Percentiles rank a stretch among this genome's conserved stretches.
phyloP scores from a whole-genome alignment of 495 filamentous ascomycete genomes.

The Immersiella caudata region DNA sequence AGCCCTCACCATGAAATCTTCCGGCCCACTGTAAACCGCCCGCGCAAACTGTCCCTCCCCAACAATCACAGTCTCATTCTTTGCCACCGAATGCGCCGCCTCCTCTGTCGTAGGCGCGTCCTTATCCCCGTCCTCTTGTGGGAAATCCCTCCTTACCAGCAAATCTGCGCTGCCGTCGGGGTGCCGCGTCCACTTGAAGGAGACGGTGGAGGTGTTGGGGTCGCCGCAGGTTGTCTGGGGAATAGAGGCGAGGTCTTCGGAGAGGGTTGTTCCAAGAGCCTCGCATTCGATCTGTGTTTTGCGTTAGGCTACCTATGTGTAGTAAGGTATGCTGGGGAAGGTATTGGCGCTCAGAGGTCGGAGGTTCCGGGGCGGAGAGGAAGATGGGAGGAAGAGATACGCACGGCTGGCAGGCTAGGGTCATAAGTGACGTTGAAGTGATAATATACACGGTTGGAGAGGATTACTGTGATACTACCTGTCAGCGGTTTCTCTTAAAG shows the following conservation, averaged over 20 bases:
- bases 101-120: constrained; percentile 18
- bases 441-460: constrained; percentile 34
- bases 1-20: constrained; percentile 34
- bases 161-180: constrained; percentile 2
- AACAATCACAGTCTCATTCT: constrained; percentile 13
- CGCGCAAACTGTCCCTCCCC: constrained; percentile 24
- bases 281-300: constrained; percentile 20
- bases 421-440: constrained; percentile 29
- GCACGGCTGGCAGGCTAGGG: background rate
- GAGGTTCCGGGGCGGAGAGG: too few relatives aligned
- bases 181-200: constrained; percentile 27
- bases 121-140: constrained; percentile 12
- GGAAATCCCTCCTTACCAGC: constrained; percentile 22
- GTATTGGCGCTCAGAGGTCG: too few relatives aligned
- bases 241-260: constrained; percentile 19
- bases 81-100: constrained; percentile 17
- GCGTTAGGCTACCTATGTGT: too few relatives aligned
- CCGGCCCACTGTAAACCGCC: constrained; percentile 36
- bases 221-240: constrained; percentile 27
- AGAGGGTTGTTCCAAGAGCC: constrained; percentile 29
- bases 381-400: too few relatives aligned
- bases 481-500: too few relatives aligned
- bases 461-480: too few relatives aligned
- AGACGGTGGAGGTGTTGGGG: constrained; percentile 16
- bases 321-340: too few relatives aligned